A percentile compares a stretch with the other conserved stretches of the same genome.
These are phyloP conservation scores for Ophiorrhiza pumila DNA, from an alignment of 257 asterid species.

Conservation along the genomic window DNA sequence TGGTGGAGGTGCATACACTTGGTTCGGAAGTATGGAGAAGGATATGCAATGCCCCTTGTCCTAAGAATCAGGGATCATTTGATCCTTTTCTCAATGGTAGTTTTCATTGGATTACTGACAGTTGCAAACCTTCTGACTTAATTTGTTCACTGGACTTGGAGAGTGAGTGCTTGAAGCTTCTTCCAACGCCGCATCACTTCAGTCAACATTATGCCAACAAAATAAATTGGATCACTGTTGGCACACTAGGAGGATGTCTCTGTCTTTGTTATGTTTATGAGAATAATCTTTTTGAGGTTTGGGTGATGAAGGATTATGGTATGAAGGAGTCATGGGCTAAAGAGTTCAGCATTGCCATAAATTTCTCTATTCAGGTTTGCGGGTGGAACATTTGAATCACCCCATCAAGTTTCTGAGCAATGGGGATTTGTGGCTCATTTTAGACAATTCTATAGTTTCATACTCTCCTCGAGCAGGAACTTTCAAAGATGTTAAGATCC, in stretches of 20 bases:
- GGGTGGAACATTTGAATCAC: constrained; percentile 35
- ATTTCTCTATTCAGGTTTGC: constrained; percentile 41
- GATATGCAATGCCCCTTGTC: constrained; percentile 29
- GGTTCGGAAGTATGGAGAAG: constrained; percentile 53
- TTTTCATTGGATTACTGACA: constrained; percentile 44
- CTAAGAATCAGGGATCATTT: constrained; percentile 29
- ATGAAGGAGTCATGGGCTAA: constrained; percentile 45
- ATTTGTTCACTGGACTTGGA: constrained; percentile 44
- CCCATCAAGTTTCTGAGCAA: constrained; percentile 44
- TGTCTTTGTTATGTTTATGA: constrained; percentile 47
- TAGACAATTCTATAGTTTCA: constrained; percentile 35
- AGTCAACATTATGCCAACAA: constrained; percentile 24
- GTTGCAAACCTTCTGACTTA: constrained; percentile 37
- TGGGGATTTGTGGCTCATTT: constrained; percentile 50
- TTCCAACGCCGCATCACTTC: constrained; percentile 48
- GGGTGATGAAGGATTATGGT: constrained; percentile 56
- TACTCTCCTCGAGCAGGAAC: constrained; percentile 40
- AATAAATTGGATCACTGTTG: constrained; percentile 41
- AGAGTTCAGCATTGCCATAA: constrained; percentile 43
- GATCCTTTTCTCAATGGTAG: constrained; percentile 43
- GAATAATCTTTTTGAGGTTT: constrained; percentile 38
- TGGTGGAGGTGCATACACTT: constrained; percentile 39
- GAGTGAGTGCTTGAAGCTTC: constrained; percentile 29
- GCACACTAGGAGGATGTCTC: constrained; percentile 40
- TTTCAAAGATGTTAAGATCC: constrained; percentile 39